Conservation (phyloP, 345 rosid genomes). For the Rhizophora apiculata region DNA sequence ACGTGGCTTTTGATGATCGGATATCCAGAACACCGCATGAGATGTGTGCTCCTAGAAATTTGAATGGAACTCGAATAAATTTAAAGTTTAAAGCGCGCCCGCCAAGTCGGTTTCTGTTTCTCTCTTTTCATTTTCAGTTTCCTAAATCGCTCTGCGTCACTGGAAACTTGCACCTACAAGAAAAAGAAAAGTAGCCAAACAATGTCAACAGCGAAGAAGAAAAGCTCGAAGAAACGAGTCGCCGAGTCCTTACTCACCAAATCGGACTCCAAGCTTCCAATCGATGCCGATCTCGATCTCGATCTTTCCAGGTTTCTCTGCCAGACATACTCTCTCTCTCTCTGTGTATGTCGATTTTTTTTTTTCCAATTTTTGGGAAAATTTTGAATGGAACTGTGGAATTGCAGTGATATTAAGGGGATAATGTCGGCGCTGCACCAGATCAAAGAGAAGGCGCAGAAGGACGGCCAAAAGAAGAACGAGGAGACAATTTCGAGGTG, state of each 20-base stretch:
- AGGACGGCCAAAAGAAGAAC: conserved; percentile 77
- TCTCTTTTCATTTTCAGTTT: not conserved
- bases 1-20: not conserved
- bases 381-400: not conserved
- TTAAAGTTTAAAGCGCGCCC: not conserved
- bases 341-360: not conserved
- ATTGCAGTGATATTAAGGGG: conserved; percentile 72
- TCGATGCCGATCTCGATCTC: conserved; percentile 51
- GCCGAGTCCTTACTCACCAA: conserved; percentile 36
- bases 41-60: not conserved
- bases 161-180: no score
- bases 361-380: not conserved
- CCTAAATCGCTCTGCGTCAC: no score
- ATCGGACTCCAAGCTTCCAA: conserved; percentile 35
- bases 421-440: conserved; percentile 76
- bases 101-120: not conserved
- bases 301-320: conserved; percentile 53
- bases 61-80: not conserved
- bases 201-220: conserved; percentile 17
- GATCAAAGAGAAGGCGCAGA: conserved; percentile 70
- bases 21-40: not conserved
- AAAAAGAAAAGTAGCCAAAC: no score
- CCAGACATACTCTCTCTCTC: not conserved
- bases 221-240: conserved; percentile 37
- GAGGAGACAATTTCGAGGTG: conserved; percentile 87